A percentile compares a stretch with the other conserved stretches of the same genome.
These are phyloP conservation scores for Plasmodium gaboni DNA, from an alignment of 169 alveolate genomes.

Conservation along the genomic window DNA sequence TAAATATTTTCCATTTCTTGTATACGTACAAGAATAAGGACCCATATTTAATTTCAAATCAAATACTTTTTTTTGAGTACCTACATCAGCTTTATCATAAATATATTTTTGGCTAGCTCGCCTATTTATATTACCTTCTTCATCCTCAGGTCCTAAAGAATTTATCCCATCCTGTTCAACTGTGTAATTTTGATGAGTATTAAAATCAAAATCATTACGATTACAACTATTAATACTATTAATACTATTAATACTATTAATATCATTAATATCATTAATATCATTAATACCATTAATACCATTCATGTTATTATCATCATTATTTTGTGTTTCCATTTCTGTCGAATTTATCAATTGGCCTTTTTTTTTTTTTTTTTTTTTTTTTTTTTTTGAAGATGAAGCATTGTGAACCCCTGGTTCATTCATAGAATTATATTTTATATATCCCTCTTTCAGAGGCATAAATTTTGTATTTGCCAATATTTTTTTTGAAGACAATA, in stretches of 20 bases:
- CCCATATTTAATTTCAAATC: slow-evolving; percentile 86
- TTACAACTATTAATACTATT: too few relatives aligned
- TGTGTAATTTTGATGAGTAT: too few relatives aligned
- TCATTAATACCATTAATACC: too few relatives aligned
- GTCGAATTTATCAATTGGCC: not conserved
- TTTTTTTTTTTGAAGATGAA: not conserved
- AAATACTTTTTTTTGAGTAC: slow-evolving; percentile 65
- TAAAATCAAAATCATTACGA: too few relatives aligned
- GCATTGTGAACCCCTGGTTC: not conserved
- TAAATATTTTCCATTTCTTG: slow-evolving; percentile 93
- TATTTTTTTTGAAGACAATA: slow-evolving; percentile 40
- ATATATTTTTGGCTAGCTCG: slow-evolving; percentile 34
- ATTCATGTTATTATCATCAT: not conserved
- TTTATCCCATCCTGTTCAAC: not conserved
- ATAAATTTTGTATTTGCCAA: slow-evolving; percentile 29
- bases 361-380: slow-evolving; percentile 1
- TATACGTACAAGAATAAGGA: slow-evolving; percentile 91
- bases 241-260: not conserved
- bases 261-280: not conserved
- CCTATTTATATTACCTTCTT: not conserved
- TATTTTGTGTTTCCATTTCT: not conserved
- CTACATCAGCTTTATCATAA: slow-evolving; percentile 62
- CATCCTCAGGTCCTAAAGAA: not conserved
- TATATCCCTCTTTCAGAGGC: slow-evolving; percentile 41
- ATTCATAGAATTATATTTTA: not conserved